Evolutionary conservation across 2,329 filamentous ascomycete genomes (phyloP), one percentile per base, ranked within the genome.

Genomic region (Ascochyta fabae): DNA sequence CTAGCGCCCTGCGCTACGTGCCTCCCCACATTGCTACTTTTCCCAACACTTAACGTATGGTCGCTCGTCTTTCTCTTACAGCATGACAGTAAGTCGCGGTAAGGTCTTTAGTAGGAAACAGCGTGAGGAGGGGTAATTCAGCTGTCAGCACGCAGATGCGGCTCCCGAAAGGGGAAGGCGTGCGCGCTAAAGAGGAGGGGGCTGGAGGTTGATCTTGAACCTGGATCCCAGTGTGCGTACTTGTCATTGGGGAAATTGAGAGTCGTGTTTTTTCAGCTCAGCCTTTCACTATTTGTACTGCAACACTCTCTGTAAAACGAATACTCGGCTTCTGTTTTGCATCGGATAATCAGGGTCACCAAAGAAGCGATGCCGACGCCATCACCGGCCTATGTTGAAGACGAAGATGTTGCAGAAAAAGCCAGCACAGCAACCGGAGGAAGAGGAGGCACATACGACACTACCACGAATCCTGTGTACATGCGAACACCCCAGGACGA

Each of bases 161-260:
- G 19, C n/a, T 19, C 45, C 26, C 22, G 24, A 49, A 49, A 6
- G 16, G 41, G 52, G 24, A 41, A 49, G 29, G 52, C 29, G 45
- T 49, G 22, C 27, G 45, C 52, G 52, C 52, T 54, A 54, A 54
- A 27, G 9, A 16, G 33, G 16, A 43, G 45, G 52, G 34, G 52
- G 52, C 52, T 54, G 52, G 52, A 40, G 22, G 46, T 22, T 45
- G 52, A 41, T 49, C 52, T 45, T 54, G 19, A 45, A 19, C 38
- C 33, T 31, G 19, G 34, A 48, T 34, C 39, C 26, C 29, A 27
- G 40, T 16, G 40, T 13, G 9, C 31, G 12, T 8, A 19, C 19
- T 22, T 22, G 31, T 35, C 19, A 26, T 34, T 36, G 3, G 16
- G 10, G 26, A 4, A 12, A 35, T 40, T 34, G 12, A 36, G 12